Evolutionary conservation across 2,329 filamentous ascomycete genomes (phyloP), one percentile per base, ranked within the genome.

Genomic region (Claviceps paspali): DNA sequence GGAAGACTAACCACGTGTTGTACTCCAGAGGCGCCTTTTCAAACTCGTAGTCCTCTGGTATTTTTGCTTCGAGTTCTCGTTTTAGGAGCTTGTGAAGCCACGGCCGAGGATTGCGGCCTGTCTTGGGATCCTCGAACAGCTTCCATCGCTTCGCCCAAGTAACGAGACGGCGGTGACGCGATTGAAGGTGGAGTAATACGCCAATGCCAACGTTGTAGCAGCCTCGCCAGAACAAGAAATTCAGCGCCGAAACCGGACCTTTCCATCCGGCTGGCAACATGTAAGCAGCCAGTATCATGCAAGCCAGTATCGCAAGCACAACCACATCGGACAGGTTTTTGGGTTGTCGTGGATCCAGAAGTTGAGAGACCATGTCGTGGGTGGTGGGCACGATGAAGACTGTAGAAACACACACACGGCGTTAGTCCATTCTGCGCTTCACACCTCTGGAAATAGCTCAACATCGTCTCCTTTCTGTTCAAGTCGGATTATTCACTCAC

Each of bases 351-450:
- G 91, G 91, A 50, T 92, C 91, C 49, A 98, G 76, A 38, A 98
- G 73, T 63, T 96, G 91, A 36, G 88, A 93, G 49, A 98, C 88
- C 91, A 98, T 96, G 63, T 98, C 91, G 67, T 95, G 86, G 39
- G 91, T 98, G 44, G 85, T 79, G 33, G 91, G 91, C 38, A 98
- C 91, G 41, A 85, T 81, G 56, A 98, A 98, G 51, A 94, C 91
- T 96, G 52, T 29, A 3, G 5, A 15, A 14, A 15, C 9, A 15
- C 17, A 29, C 46, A 19, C 9, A 8, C 10, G n/a, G 14, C 29
- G 29, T 47, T 43, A 49, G 44, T 32, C 26, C 18, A 35, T 7
- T 30, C 14, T 14, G 26, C 36, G 8, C 26, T 27, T n/a, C 19
- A 6, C 5, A 21, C 5, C 11, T 21, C 14, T n/a, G 9, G 10